phyloP scores from a whole-genome alignment of 805 yeast species.

The Hyphopichia homilentoma region DNA sequence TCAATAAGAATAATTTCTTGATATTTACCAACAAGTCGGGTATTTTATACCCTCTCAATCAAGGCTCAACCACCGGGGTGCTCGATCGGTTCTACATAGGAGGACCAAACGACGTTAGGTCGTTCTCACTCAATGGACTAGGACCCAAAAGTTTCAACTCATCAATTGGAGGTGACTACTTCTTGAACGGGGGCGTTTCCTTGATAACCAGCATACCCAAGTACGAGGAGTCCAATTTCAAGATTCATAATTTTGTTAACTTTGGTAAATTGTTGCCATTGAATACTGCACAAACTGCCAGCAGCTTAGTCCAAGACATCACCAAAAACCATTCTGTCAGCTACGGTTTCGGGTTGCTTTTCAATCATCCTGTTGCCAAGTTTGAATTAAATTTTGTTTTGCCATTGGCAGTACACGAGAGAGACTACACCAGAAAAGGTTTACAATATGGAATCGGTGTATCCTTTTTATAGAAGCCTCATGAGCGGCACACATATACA shows the following conservation, averaged over 20 bases:
- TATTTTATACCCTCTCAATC: slow-evolving; percentile 18
- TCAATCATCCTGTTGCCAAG: slow-evolving; percentile 55
- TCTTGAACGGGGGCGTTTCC: slow-evolving; percentile 44
- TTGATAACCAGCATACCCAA: slow-evolving; percentile 42
- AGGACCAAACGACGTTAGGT: slow-evolving; percentile 58
- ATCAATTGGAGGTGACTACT: slow-evolving; percentile 52
- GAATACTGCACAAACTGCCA: slow-evolving; percentile 7
- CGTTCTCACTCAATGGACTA: slow-evolving; percentile 48
- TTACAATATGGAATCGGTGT: slow-evolving; percentile 58
- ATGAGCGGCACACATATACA: background rate
- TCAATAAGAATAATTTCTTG: slow-evolving; percentile 15
- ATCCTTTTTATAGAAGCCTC: slow-evolving; percentile 43
- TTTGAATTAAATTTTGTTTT: slow-evolving; percentile 55
- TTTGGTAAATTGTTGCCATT: slow-evolving; percentile 41
- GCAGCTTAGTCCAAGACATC: slow-evolving; percentile 5
- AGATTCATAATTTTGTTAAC: slow-evolving; percentile 46
- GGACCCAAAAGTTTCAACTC: slow-evolving; percentile 52
- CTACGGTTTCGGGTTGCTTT: slow-evolving; percentile 48
- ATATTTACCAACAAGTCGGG: slow-evolving; percentile 33
- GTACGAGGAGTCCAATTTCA: slow-evolving; percentile 42
- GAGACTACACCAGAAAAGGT: slow-evolving; percentile 49
- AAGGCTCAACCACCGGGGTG: slow-evolving; percentile 26
- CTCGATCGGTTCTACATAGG: slow-evolving; percentile 55
- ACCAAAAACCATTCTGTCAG: slow-evolving; percentile 29
- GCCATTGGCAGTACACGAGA: slow-evolving; percentile 42